Evolutionary conservation across 495 filamentous ascomycete genomes (phyloP).

Genomic region (Penicilliopsis zonata): DNA sequence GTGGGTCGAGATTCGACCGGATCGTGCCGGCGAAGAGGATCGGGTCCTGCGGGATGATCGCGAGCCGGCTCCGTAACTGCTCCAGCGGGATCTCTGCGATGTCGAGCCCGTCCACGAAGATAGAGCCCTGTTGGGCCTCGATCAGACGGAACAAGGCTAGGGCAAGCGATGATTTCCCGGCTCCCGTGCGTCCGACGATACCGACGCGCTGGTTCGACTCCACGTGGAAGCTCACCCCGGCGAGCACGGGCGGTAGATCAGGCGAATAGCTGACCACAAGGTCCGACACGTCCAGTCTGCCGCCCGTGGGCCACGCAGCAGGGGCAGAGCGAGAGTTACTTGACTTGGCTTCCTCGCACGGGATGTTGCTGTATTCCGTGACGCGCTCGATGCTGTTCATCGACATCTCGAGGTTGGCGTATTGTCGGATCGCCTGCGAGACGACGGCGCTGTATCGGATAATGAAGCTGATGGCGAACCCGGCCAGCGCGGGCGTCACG

Average conservation of each 20-base stretch:
- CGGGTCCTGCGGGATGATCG: constrained; percentile 84
- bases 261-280: constrained; percentile 73
- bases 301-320: constrained; percentile 70
- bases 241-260: constrained; percentile 56
- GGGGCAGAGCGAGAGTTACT: constrained; percentile 42
- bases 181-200: constrained; percentile 79
- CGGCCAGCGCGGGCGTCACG: constrained; percentile 58
- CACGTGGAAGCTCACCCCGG: constrained; percentile 52
- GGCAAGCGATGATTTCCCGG: constrained; percentile 79
- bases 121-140: constrained; percentile 67
- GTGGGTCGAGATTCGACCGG: constrained; percentile 76
- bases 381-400: constrained; percentile 66
- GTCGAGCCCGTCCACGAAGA: constrained; percentile 70
- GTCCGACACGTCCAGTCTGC: constrained; percentile 58
- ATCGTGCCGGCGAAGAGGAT: constrained; percentile 82
- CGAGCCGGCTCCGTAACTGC: constrained; percentile 68
- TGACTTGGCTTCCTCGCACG: constrained; percentile 43
- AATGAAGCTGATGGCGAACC: constrained; percentile 50
- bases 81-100: constrained; percentile 64
- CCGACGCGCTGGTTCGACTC: constrained; percentile 67
- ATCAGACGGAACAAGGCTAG: constrained; percentile 73
- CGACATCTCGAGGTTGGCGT: constrained; percentile 42
- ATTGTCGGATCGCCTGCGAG: constrained; percentile 16
- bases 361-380: constrained; percentile 54
- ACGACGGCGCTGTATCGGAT: constrained; percentile 27